phyloP scores from a whole-genome alignment of 306 rosid genomes.

The Gillenia trifoliata region DNA sequence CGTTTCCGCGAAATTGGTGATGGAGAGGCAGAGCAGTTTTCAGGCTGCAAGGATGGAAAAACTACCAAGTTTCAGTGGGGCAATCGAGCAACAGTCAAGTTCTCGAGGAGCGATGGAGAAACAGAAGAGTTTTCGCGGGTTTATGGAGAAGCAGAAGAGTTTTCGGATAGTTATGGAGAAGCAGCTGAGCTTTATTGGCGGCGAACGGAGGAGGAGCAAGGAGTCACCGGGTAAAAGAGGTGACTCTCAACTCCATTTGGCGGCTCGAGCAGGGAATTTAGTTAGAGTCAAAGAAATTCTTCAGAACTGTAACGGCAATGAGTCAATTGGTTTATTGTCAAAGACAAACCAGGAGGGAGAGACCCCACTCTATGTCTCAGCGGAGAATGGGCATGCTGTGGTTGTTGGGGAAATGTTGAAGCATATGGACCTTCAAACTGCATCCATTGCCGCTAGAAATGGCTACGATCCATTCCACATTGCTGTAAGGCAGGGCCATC shows the following conservation, averaged over 20 bases:
- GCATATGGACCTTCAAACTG: constrained; percentile 71
- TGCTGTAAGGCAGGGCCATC: constrained; percentile 88
- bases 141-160: constrained; percentile 77
- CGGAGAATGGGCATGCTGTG: constrained; percentile 68
- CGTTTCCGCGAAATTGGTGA: constrained; percentile 17
- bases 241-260: constrained; percentile 63
- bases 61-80: constrained; percentile 13
- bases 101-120: constrained; percentile 44
- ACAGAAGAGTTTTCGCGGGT: constrained; percentile 78
- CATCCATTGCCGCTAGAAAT: constrained; percentile 72
- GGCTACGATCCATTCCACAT: constrained; percentile 87
- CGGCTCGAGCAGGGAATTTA: constrained; percentile 71
- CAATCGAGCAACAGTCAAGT: constrained; percentile 53
- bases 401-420: constrained; percentile 73
- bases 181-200: constrained; percentile 53
- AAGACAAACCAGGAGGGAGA: constrained; percentile 84
- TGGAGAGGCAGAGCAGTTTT: constrained; percentile 28
- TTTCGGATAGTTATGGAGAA: constrained; percentile 57
- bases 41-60: constrained; percentile 12
- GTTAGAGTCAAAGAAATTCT: constrained; percentile 56
- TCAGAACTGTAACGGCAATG: constrained; percentile 37
- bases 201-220: constrained; percentile 39
- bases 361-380: constrained; percentile 84
- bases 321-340: constrained; percentile 47
- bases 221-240: constrained; percentile 61